Evolutionary conservation across 2,329 filamentous ascomycete species (phyloP).

Genomic region (Penicillium sp.): DNA sequence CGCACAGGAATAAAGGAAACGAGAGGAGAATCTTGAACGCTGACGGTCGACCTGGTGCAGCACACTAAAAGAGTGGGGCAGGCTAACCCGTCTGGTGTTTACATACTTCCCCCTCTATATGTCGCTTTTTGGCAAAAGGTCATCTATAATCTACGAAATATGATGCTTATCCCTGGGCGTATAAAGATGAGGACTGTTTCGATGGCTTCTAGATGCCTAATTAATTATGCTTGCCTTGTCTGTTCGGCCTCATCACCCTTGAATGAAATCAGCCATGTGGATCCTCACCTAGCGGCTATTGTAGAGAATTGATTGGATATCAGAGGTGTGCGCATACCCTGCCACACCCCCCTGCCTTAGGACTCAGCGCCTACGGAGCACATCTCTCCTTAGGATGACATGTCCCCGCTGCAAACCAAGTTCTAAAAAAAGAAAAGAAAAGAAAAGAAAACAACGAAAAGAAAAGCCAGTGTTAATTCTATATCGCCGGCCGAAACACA

Average conservation of each 20-base stretch:
- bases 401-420: neutral
- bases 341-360: neutral
- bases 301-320: neutral
- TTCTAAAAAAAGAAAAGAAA: neutral
- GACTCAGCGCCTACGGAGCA: neutral
- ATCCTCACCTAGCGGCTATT: neutral
- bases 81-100: neutral
- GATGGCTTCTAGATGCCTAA: neutral
- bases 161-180: neutral
- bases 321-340: neutral
- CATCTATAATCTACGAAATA: neutral
- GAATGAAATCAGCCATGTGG: neutral
- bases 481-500: neutral
- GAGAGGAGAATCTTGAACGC: neutral
- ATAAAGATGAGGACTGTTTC: neutral
- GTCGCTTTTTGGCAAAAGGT: neutral
- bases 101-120: neutral
- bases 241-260: neutral
- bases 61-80: neutral
- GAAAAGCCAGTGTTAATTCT: neutral
- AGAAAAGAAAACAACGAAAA: neutral
- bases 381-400: neutral
- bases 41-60: neutral
- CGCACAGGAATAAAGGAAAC: neutral
- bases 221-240: neutral